Evolutionary conservation across 345 rosid genomes (phyloP).

Genomic region (Excoecaria cochinchinensis): DNA sequence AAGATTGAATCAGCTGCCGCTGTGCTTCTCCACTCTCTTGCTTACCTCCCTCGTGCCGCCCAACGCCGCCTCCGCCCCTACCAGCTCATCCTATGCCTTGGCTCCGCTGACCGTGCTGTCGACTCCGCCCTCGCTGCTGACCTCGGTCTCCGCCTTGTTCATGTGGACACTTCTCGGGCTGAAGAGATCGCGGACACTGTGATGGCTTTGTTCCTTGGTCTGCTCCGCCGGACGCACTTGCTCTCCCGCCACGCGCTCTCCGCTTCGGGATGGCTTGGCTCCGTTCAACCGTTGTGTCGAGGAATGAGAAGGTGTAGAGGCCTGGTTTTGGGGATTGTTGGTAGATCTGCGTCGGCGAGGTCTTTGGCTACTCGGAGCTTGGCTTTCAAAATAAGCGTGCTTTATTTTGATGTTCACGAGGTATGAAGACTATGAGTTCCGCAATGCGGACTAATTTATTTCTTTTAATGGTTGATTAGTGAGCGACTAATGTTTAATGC

Average conservation of each 20-base stretch:
- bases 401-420: conserved; percentile 84
- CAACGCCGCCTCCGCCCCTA: conserved; percentile 94
- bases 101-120: conserved; percentile 86
- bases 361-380: conserved; percentile 80
- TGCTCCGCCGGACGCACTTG: conserved; percentile 88
- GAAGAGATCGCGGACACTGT: conserved; percentile 98
- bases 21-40: conserved; percentile 86
- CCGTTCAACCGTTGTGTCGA: conserved; percentile 87
- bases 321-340: conserved; percentile 86
- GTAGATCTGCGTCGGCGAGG: conserved; percentile 87
- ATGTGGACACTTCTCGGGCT: conserved; percentile 85
- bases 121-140: conserved; percentile 92
- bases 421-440: conserved; percentile 32
- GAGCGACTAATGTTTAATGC: not conserved
- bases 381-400: conserved; percentile 96
- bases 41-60: conserved; percentile 98
- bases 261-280: conserved; percentile 94
- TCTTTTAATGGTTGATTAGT: not conserved
- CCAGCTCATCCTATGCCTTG: conserved; percentile 94
- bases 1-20: conserved; percentile 91
- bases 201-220: conserved; percentile 94
- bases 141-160: conserved; percentile 87
- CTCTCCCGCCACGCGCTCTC: conserved; percentile 84
- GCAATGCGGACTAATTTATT: conserved; percentile 6
- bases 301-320: conserved; percentile 99